Evolutionary conservation across 139 green algal species (phyloP), one percentile per base, ranked within the genome.

Genomic region (Picochlorum sp.): DNA sequence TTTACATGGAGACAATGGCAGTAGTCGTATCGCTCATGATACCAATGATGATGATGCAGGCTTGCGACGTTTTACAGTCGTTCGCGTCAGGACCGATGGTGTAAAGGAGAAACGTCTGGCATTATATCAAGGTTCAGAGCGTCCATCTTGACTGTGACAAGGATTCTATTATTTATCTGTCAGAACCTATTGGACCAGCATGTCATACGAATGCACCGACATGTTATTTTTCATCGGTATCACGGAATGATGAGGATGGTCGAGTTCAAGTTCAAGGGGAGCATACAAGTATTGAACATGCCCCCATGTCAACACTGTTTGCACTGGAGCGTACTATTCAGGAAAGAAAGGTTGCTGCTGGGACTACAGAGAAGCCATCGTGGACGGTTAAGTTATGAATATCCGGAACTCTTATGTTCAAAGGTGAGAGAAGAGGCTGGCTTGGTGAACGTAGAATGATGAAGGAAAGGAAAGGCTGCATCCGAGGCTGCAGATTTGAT

Each of bases 41-140:
- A 26, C 24, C 24, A 30, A 30, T 30, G 28, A 30, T 54, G n/a
- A 26, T 20, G 8, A 54, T 91, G 85, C 11, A 54, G 47, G 58
- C 69, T 95, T 8, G 94, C 90, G 14, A 98, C 94, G 14, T 99
- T 98, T 63, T 99, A 90, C 77, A 91, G 78, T 79, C 81, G 94
- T 21, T 95, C 85, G 2, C 74, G 92, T 8, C 81, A 89, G 49
- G 87, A 65, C 13, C 81, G 91, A 41, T 98, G 94, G 94, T 98
- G 92, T 76, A 99, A 99, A 69, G 94, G 94, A 3, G 94, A 99
- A 75, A 98, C 89, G 1, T 94, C 83, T 3, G 86, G 3, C 84
- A 97, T 73, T 98, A 88, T 72, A 96, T 98, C 72, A 76, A 92
- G 23, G 69, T 71, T 13, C 13, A 32, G 96, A 91, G 63, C 15